Conservation (phyloP, 257 asterid species). For the Orobanche coerulescens region DNA sequence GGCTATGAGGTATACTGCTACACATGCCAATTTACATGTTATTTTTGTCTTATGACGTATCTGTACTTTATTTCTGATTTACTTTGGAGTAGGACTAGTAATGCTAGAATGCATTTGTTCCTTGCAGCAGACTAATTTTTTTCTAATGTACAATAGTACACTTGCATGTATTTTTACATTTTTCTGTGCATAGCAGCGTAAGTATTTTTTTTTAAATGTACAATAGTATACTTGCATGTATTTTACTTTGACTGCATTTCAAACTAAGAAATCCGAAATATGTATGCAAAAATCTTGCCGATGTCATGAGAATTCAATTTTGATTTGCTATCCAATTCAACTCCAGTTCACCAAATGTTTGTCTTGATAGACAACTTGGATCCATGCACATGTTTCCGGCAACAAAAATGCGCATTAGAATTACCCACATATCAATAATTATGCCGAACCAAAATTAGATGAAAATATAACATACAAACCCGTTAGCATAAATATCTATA, state of each 20-base stretch:
- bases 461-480: background rate
- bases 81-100: background rate
- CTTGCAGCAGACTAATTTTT: background rate
- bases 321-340: background rate
- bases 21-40: background rate
- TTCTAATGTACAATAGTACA: background rate
- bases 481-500: background rate
- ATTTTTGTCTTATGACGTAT: background rate
- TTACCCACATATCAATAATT: background rate
- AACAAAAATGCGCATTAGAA: background rate
- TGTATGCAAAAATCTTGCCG: background rate
- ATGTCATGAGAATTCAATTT: background rate
- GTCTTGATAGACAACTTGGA: background rate
- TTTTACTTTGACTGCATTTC: background rate
- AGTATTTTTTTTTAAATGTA: background rate
- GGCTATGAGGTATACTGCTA: conserved; percentile 67
- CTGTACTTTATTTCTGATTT: background rate
- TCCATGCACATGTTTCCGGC: background rate
- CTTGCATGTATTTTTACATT: background rate
- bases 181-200: too few species aligned
- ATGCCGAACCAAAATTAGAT: background rate
- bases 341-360: background rate
- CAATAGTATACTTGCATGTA: background rate
- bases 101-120: background rate
- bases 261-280: background rate